Conservation (phyloP, 2,329 filamentous ascomycete species). For the Bimuria novae-zelandiae region DNA sequence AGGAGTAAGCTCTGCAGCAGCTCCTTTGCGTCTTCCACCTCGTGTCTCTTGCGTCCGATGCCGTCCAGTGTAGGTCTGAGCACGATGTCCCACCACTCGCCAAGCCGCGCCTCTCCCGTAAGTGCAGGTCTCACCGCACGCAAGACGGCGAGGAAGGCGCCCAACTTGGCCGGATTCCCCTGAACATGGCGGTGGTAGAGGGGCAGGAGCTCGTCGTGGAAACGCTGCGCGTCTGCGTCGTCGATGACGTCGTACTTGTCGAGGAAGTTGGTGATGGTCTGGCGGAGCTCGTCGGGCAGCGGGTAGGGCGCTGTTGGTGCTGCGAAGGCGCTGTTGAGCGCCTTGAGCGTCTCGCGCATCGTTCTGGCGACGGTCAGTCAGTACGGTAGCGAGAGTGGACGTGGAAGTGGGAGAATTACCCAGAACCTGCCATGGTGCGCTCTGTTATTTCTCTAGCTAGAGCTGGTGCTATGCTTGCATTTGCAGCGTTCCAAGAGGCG, state of each 20-base stretch:
- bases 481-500: background rate
- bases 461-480: background rate
- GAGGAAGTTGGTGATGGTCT: conserved; percentile 68
- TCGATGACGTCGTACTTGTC: conserved; percentile 70
- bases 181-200: conserved; percentile 70
- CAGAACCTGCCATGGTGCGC: conserved; percentile 23
- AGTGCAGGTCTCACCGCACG: conserved; percentile 67
- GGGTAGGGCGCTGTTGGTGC: conserved; percentile 54
- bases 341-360: conserved; percentile 55
- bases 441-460: no score
- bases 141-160: conserved; percentile 71
- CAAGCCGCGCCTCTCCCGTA: conserved; percentile 63
- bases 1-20: conserved; percentile 68
- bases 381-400: no score
- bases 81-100: conserved; percentile 74
- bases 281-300: conserved; percentile 67
- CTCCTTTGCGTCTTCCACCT: conserved; percentile 68
- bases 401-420: no score
- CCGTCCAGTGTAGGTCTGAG: conserved; percentile 61
- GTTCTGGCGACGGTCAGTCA: conserved; percentile 44
- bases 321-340: conserved; percentile 51
- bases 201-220: conserved; percentile 72
- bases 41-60: conserved; percentile 64
- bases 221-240: conserved; percentile 68
- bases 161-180: conserved; percentile 60